Conservation (phyloP, 2,329 filamentous ascomycete species). For the Beauveria pseudobassiana region DNA sequence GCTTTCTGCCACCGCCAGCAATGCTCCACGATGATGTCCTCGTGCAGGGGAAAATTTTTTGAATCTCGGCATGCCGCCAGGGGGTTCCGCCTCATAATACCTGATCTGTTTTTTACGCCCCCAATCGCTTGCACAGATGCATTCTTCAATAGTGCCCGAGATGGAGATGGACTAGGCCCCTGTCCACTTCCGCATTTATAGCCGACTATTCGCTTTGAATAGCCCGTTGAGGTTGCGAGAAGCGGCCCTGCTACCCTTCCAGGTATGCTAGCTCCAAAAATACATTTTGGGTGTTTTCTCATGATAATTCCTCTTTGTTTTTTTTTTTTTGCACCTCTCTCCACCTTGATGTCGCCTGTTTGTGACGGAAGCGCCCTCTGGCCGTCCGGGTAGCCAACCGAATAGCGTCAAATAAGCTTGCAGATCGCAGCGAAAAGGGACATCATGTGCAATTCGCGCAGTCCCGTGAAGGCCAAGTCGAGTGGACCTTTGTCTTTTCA, state of each 20-base stretch:
- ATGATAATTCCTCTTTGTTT: no score
- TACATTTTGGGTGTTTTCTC: not conserved
- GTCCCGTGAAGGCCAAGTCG: not conserved
- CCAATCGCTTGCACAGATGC: not conserved
- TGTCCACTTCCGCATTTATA: not conserved
- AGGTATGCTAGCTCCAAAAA: not conserved
- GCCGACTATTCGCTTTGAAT: not conserved
- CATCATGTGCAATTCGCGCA: not conserved
- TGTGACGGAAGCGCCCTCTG: not conserved
- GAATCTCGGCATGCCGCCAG: not conserved
- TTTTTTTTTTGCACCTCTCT: not conserved
- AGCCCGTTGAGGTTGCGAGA: not conserved
- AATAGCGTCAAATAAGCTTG: not conserved
- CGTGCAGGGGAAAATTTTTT: not conserved
- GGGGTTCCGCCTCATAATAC: not conserved
- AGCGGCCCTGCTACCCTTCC: not conserved
- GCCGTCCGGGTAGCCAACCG: not conserved
- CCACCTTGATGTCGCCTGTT: not conserved
- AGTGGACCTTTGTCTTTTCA: not conserved
- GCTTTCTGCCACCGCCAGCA: not conserved
- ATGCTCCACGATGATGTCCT: not conserved
- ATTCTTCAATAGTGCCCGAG: not conserved
- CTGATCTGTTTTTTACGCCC: conserved; percentile 4
- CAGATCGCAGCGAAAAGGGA: not conserved
- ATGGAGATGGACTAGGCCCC: not conserved